These are phyloP conservation scores for Tremellales sp. DNA, from an alignment of 1,284 basidiomycete genomes.

Conservation along the genomic window DNA sequence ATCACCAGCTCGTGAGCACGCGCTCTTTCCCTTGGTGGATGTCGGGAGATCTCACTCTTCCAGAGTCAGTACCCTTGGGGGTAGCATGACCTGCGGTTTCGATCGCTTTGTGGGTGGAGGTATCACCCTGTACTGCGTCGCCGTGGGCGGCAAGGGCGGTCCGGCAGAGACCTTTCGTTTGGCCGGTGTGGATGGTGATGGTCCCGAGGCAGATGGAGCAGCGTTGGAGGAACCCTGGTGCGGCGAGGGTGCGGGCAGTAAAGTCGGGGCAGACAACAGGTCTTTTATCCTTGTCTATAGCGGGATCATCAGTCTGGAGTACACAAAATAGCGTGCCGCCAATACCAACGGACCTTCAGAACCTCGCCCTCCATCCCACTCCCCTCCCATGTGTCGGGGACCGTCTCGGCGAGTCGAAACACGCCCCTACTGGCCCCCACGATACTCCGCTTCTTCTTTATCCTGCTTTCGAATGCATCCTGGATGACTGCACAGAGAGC, in stretches of 20 bases:
- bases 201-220: too few relatives aligned
- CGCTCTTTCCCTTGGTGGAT: neutral
- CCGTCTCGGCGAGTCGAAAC: slow-evolving; percentile 49
- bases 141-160: slow-evolving; percentile 1
- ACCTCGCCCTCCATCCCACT: slow-evolving; percentile 39
- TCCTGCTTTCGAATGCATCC: slow-evolving; percentile 22
- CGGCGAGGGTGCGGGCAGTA: slow-evolving; percentile 6
- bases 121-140: slow-evolving; percentile 36
- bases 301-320: neutral
- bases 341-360: slow-evolving; percentile 29
- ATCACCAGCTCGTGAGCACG: neutral
- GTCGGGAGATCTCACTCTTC: slow-evolving; percentile 26
- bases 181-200: slow-evolving; percentile 3
- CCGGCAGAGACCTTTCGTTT: neutral
- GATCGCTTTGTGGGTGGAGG: slow-evolving; percentile 22
- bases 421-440: slow-evolving; percentile 33
- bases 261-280: slow-evolving; percentile 18
- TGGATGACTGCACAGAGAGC: slow-evolving; percentile 38
- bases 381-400: slow-evolving; percentile 46
- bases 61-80: slow-evolving; percentile 33
- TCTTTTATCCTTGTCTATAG: slow-evolving; percentile 19
- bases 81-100: slow-evolving; percentile 20
- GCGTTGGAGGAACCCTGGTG: slow-evolving; percentile 2
- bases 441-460: slow-evolving; percentile 29
- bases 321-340: neutral